These are phyloP conservation scores for Cladosporium sp. DNA, from an alignment of 2,329 filamentous ascomycete species.

Conservation along the genomic window DNA sequence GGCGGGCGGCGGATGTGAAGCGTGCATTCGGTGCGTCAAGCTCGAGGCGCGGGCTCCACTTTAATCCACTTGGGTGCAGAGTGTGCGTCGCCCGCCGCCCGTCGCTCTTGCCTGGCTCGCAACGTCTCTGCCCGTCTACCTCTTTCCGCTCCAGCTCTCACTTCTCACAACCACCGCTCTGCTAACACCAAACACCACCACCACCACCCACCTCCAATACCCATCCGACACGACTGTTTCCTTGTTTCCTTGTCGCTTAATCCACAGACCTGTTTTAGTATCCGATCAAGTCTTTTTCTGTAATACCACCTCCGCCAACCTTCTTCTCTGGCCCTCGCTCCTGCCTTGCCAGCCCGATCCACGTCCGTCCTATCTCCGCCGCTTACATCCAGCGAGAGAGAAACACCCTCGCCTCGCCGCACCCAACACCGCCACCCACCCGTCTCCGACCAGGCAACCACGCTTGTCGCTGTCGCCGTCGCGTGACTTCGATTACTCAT, in stretches of 20 bases:
- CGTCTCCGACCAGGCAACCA: not conserved
- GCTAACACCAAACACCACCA: conserved; percentile 22
- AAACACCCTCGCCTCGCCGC: not conserved
- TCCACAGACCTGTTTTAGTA: conserved; percentile 15
- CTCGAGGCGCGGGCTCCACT: not conserved
- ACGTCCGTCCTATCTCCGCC: conserved; percentile 3
- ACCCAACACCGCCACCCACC: not conserved
- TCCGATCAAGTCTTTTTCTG: conserved; percentile 1
- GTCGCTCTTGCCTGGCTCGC: not conserved
- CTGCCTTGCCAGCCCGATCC: conserved; percentile 1
- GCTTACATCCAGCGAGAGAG: conserved; percentile 3
- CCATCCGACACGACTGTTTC: conserved; percentile 10
- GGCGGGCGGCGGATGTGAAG: not conserved
- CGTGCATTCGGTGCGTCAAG: too few species aligned
- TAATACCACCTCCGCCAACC: conserved; percentile 1
- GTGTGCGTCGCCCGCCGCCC: not conserved
- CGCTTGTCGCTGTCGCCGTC: not conserved
- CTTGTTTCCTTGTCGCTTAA: conserved; percentile 7
- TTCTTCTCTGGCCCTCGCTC: conserved; percentile 1
- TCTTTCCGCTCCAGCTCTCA: conserved; percentile 4
- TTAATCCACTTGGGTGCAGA: not conserved
- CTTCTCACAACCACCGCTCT: not conserved
- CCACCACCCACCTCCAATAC: not conserved
- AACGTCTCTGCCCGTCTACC: not conserved
- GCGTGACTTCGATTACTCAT: conserved; percentile 6